These are phyloP conservation scores for Neofusicoccum kwambonambiense DNA, from an alignment of 2,329 filamentous ascomycete genomes.

Conservation along the genomic window DNA sequence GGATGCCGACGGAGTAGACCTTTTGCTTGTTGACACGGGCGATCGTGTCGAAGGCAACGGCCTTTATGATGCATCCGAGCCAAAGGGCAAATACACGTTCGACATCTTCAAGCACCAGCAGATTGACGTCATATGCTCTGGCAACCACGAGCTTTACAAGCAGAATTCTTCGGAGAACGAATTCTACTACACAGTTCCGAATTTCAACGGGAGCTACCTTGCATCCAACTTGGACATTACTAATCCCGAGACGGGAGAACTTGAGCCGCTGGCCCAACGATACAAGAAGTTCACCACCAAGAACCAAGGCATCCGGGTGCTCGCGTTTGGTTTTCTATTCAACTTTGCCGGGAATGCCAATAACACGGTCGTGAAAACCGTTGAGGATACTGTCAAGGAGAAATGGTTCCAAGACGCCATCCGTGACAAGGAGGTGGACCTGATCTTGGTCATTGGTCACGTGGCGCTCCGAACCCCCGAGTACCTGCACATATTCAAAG, in stretches of 20 bases:
- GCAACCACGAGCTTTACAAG: slow-evolving; percentile 95
- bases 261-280: slow-evolving; percentile 73
- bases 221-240: slow-evolving; percentile 92
- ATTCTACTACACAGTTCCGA: slow-evolving; percentile 75
- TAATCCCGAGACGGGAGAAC: slow-evolving; percentile 67
- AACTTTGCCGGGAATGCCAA: slow-evolving; percentile 89
- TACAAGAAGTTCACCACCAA: slow-evolving; percentile 91
- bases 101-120: slow-evolving; percentile 81
- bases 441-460: slow-evolving; percentile 86
- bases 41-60: slow-evolving; percentile 94
- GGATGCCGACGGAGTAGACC: slow-evolving; percentile 74
- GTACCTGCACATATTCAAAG: slow-evolving; percentile 72
- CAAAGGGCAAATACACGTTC: slow-evolving; percentile 85
- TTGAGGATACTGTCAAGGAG: slow-evolving; percentile 77
- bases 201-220: slow-evolving; percentile 77
- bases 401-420: slow-evolving; percentile 87
- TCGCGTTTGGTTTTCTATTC: slow-evolving; percentile 93
- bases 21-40: slow-evolving; percentile 93
- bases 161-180: slow-evolving; percentile 74
- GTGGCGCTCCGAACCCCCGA: slow-evolving; percentile 79
- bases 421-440: slow-evolving; percentile 72
- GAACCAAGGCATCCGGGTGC: slow-evolving; percentile 77
- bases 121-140: slow-evolving; percentile 80
- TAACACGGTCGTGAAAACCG: slow-evolving; percentile 80
- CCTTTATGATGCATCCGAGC: slow-evolving; percentile 83